Base-by-base conservation (phyloP, 768 basidiomycete species). In the Mycena vulgaris region DNA sequence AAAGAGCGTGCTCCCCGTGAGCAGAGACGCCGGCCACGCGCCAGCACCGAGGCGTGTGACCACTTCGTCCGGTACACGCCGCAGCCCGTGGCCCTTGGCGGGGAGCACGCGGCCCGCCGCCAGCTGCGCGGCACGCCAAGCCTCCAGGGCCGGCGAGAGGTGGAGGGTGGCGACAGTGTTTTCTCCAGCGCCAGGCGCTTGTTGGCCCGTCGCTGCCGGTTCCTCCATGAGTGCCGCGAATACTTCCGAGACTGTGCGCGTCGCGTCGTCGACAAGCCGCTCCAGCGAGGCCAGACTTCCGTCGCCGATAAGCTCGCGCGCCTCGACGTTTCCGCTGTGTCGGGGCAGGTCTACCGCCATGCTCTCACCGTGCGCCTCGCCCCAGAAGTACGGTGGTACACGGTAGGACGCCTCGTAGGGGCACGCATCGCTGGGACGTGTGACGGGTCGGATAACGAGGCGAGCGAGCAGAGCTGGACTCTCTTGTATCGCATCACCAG, bases 351-450 rank as follows among this genome's bases (percentile, higher is more conserved):
- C 28, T 35, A 19, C 48, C 48, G n/a, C 28, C n/a, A 6, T 55
- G 40, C 49, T 55, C 40, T 45, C 49, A 31, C n/a, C 40, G n/a
- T 21, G n/a, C 14, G 40, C 21, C 33, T 65, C 55, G 10, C 63
- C 55, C 63, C 63, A 65, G 52, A 56, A 65, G 45, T 65, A 65
- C 31, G 63, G 63, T 28, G 63, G 62, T 48, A 61, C 42, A 28
- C 59, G 42, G 59, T 61, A 61, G 33, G 59, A 61, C 45, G 45
- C 42, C 45, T 61, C 59, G 47, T 61, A 61, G 45, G 59, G 59
- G 47, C 14, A 48, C 21, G 23, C 21, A 48, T 61, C 42, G 45
- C 47, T 47, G 47, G 59, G 59, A 31, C 28, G 59, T 35, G 47
- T 61, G 45, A 27, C 47, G 31, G 59, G 45, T 47, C 45, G 47